Percentiles rank a stretch among this genome's conserved stretches.
Conservation (phyloP, 2,329 filamentous ascomycete species). For the Hypocreales sp. region DNA sequence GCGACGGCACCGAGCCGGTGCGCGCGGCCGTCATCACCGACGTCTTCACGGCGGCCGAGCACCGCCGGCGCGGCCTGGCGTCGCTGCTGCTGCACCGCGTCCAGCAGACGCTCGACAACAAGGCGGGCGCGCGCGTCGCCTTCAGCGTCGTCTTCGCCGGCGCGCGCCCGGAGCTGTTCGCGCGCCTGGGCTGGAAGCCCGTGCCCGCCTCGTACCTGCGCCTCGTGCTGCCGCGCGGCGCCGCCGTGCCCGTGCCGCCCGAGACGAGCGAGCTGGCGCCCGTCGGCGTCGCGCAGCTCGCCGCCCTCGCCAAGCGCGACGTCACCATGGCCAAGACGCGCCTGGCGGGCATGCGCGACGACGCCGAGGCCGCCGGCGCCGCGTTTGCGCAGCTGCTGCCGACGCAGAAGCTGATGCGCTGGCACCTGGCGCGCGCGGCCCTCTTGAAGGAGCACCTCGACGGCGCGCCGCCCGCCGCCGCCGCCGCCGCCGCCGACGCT, state of each 20-base stretch:
- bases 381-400: slow-evolving; percentile 18
- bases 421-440: slow-evolving; percentile 16
- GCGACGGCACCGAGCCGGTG: slow-evolving; percentile 9
- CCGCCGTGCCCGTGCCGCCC: slow-evolving; percentile 6
- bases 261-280: slow-evolving; percentile 6
- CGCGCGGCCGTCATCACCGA: slow-evolving; percentile 17
- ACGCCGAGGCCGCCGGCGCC: slow-evolving; percentile 11
- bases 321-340: slow-evolving; percentile 11
- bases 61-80: slow-evolving; percentile 19
- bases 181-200: slow-evolving; percentile 17
- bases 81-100: slow-evolving; percentile 16
- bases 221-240: slow-evolving; percentile 11
- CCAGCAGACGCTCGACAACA: slow-evolving; percentile 17
- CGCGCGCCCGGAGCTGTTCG: slow-evolving; percentile 15
- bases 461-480: not conserved
- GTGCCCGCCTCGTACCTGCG: slow-evolving; percentile 16
- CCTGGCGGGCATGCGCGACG: slow-evolving; percentile 8
- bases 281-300: not conserved
- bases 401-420: slow-evolving; percentile 11
- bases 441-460: slow-evolving; percentile 9
- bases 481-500: no score
- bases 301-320: slow-evolving; percentile 5
- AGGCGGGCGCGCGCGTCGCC: slow-evolving; percentile 8
- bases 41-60: slow-evolving; percentile 18
- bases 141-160: slow-evolving; percentile 21